These are phyloP conservation scores for Neurospora sp. DNA, from an alignment of 495 filamentous ascomycete genomes.

Conservation along the genomic window DNA sequence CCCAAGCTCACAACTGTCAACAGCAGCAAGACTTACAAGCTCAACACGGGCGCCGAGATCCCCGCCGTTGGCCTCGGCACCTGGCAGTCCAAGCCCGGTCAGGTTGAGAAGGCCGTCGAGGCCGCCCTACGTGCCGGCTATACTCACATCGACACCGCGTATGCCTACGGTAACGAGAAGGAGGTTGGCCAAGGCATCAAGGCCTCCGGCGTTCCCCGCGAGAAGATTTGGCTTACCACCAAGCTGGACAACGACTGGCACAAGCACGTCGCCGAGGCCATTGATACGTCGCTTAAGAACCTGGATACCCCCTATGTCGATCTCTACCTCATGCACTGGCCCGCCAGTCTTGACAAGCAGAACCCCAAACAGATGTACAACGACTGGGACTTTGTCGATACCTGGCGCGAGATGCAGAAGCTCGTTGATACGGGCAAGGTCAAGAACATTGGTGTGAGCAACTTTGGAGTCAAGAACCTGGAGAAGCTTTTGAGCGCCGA, in stretches of 20 bases:
- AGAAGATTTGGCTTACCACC: slow-evolving; percentile 78
- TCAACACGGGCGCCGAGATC: slow-evolving; percentile 72
- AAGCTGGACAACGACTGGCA: slow-evolving; percentile 84
- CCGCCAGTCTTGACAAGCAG: slow-evolving; percentile 38
- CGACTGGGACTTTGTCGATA: slow-evolving; percentile 75
- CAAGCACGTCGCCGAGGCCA: slow-evolving; percentile 52
- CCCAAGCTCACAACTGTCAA: not conserved
- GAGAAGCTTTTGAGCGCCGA: slow-evolving; percentile 56
- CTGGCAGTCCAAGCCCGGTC: slow-evolving; percentile 56
- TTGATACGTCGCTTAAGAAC: slow-evolving; percentile 57
- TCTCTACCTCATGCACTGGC: slow-evolving; percentile 83
- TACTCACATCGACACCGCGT: slow-evolving; percentile 53
- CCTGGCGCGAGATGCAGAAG: slow-evolving; percentile 79
- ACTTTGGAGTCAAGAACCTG: slow-evolving; percentile 61
- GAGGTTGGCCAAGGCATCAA: slow-evolving; percentile 73
- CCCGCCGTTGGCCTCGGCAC: slow-evolving; percentile 77
- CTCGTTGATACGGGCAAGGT: slow-evolving; percentile 70
- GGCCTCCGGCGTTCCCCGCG: slow-evolving; percentile 69
- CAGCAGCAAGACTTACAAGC: slow-evolving; percentile 52
- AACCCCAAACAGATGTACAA: slow-evolving; percentile 30
- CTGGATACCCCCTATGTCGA: slow-evolving; percentile 72
- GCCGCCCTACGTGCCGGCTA: slow-evolving; percentile 64
- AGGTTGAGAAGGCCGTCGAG: slow-evolving; percentile 51
- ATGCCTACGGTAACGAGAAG: slow-evolving; percentile 75
- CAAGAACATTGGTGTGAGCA: slow-evolving; percentile 72